Evolutionary conservation across 148 eudicot species (phyloP), one percentile per base, ranked within the genome.

Genomic region (Camellia japonica): DNA sequence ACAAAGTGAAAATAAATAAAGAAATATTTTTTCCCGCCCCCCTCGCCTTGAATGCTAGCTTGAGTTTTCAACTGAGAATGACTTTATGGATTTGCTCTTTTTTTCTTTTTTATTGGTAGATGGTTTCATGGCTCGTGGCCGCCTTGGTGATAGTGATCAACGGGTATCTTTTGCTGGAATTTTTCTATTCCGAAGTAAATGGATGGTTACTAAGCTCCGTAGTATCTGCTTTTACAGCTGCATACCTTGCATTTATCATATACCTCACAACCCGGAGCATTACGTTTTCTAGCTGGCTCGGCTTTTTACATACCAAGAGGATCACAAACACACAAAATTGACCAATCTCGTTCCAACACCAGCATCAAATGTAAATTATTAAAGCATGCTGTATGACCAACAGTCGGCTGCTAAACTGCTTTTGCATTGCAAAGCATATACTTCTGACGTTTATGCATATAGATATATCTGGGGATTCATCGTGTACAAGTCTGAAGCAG

Each of bases 91-190:
- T 42, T 74, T 46, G 2, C 62, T 20, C 19, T 23, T 12, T 11
- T 16, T 38, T 68, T 54, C 44, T 59, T 4, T 42, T 23, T 4
- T 41, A 43, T 19, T 67, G 44, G 59, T 77, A 91, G 94, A 54
- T 67, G 64, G 77, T 85, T 41, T 86, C 91, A 13, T 87, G 94
- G 90, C 69, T 86, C n/a, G 92, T 91, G 41, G 94, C 91, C 70
- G 86, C 60, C 0, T 80, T 91, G 80, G 89, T 91, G 75, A 91
- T 89, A 12, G 83, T 81, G 64, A 91, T 91, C 79, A 91, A 91
- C 43, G 94, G 94, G 14, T 91, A 91, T 81, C 90, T 91, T 38
- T 47, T 91, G 81, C 52, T 87, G 56, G 89, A 91, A 13, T 91
- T 87, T 69, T 83, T 87, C 81, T 72, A 84, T 10, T 66, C 82